These are phyloP conservation scores for Sanguinoderma infundibulare DNA, from an alignment of 1,284 basidiomycete species.

Conservation along the genomic window DNA sequence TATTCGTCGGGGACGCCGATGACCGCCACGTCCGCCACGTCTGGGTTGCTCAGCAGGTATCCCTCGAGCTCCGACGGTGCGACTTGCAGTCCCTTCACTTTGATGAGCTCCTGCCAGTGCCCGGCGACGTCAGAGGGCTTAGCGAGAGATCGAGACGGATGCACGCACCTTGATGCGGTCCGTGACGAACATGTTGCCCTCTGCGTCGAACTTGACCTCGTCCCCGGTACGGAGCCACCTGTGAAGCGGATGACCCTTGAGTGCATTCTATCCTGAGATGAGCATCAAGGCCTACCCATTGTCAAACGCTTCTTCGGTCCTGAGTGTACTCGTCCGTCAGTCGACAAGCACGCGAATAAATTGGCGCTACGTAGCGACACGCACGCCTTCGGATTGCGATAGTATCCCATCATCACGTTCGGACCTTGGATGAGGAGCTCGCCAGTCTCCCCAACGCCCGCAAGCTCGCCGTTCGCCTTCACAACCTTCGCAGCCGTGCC, in stretches of 20 bases:
- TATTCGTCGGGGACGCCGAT: conserved; percentile 53
- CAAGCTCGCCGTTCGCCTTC: conserved; percentile 63
- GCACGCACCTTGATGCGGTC: conserved; percentile 64
- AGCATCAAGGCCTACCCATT: conserved; percentile 33
- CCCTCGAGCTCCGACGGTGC: conserved; percentile 54
- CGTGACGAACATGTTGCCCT: conserved; percentile 64
- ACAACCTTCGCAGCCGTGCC: conserved; percentile 51
- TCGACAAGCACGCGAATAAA: neutral
- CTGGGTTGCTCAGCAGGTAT: conserved; percentile 64
- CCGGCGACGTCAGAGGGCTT: conserved; percentile 17
- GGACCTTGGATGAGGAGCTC: conserved; percentile 67
- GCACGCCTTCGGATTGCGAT: conserved; percentile 61
- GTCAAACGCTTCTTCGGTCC: conserved; percentile 62
- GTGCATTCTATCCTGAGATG: no score
- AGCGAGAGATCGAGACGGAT: conserved; percentile 23
- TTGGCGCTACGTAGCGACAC: conserved; percentile 30
- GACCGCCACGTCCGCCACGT: conserved; percentile 70
- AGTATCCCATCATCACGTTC: conserved; percentile 59
- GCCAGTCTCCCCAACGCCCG: conserved; percentile 65
- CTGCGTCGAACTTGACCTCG: conserved; percentile 58
- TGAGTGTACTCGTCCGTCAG: conserved; percentile 33
- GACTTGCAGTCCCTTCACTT: conserved; percentile 38
- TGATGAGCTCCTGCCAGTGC: conserved; percentile 31
- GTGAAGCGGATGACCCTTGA: no score
- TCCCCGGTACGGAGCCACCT: conserved; percentile 73